Base-by-base conservation (phyloP, 441 rosid genomes). In the Populus hybrid region DNA sequence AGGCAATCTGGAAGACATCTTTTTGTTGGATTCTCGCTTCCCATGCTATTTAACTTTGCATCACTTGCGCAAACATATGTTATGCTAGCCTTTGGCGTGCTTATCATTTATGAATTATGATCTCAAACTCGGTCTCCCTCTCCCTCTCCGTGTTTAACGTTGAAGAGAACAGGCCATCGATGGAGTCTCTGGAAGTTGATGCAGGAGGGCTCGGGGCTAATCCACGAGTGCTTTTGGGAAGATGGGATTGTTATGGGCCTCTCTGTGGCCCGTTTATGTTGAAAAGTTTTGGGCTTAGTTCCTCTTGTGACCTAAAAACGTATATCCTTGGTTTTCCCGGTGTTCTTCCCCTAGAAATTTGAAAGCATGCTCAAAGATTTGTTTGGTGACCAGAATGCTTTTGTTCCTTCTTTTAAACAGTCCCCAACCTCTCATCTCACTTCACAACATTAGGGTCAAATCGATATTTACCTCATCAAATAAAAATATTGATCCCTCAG, bases 1-100 rank as follows among this genome's bases (percentile, higher is more conserved):
- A 74, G 83, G 86, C 83, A 75, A 74, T 63, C n/a, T 26, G 72
- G 69, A 81, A 80, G 78, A 68, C 81, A 61, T 42, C 57, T 35
- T 74, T 76, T 69, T 78, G 78, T 70, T 78, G 84, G 83, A 81
- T 70, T 72, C 57, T 16, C 57, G 6, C 5, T 69, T 76, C 61
- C 28, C 68, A 34, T 76, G 77, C 81, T 34, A 82, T 67, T 83
- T 79, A 50, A 40, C 61, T 70, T 72, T 78, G 75, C 81, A 77
- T 79, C 74, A 28, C 69, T 67, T 73, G 74, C 73, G 54, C 74
- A 50, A 74, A 72, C 80, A 76, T 73, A 74, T 77, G 28, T 66
- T 50, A 70, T 77, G 80, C 34, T 74, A 64, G 72, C 71, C 28
- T 70, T 46, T 50, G 57, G 57, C 57, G 57, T 50, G 57, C 75